Evolutionary conservation across 192 early-diverging fungal species (phyloP), one percentile per base, ranked within the genome.

Genomic region (Coemansia sp.): DNA sequence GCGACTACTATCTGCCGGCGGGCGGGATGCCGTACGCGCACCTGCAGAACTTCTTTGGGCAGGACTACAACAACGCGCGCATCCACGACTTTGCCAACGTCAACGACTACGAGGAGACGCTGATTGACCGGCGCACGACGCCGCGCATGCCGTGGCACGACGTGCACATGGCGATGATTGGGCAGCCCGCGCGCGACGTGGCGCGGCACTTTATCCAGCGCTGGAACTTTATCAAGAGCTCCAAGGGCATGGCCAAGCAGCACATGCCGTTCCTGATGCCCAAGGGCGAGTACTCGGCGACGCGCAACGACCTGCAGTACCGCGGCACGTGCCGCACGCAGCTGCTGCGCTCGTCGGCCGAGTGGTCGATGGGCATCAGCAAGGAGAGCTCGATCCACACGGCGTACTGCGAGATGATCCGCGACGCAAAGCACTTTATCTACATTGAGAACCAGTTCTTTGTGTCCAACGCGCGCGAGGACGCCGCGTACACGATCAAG

Each of bases 381-480:
- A 79, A 71, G 38, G 89, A 91, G 75, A 81, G 78, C 70, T 89
- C 88, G 28, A 94, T 94, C 65, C 85, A 88, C 60, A 89, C 84
- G 24, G 92, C 91, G 8, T 94, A 94, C 63, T 69, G 84, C 35
- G 79, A 85, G 51, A 72, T 83, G 53, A 94, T 94, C 65, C 60
- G 65, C 25, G 73, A 79, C 27, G 83, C 92, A 23, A 73, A 91
- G 65, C 89, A 92, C 57, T 93, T 88, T 77, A 73, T 94, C 28
- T 92, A 94, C 68, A 94, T 94, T 61, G 92, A 94, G 63, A 93
- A 94, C 67, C 92, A 94, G 64, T 94, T 94, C 79, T 94, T 94
- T 62, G 86, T 90, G 54, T 82, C 80, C 30, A 76, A 66, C n/a
- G 71, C 80, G 14, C 59, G 59, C 32, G 67, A 71, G 33, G 75